These are phyloP conservation scores for Boletus patriciae DNA, from an alignment of 768 basidiomycete species.

Conservation along the genomic window DNA sequence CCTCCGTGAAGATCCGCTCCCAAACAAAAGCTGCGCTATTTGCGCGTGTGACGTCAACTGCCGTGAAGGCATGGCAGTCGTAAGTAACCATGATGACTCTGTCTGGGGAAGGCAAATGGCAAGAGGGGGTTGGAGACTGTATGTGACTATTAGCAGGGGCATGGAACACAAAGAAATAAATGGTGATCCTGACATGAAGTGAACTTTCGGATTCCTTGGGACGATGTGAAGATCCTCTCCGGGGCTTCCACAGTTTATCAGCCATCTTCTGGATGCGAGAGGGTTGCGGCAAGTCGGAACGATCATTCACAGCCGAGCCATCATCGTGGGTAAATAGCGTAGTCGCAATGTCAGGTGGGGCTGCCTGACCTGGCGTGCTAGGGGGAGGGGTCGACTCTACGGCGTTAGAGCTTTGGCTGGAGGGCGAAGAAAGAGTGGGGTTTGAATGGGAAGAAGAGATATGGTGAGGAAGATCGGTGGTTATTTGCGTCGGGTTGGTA, in stretches of 20 bases:
- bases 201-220: slow-evolving; percentile 29
- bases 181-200: slow-evolving; percentile 19
- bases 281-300: slow-evolving; percentile 29
- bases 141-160: slow-evolving; percentile 14
- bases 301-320: slow-evolving; percentile 33
- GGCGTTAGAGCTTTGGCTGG: slow-evolving; percentile 60
- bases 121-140: slow-evolving; percentile 33
- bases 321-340: slow-evolving; percentile 39
- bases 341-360: slow-evolving; percentile 42
- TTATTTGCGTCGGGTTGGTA: slow-evolving; percentile 30
- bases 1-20: slow-evolving; percentile 80
- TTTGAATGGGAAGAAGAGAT: slow-evolving; percentile 43
- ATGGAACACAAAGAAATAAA: not conserved
- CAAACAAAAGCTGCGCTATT: slow-evolving; percentile 67
- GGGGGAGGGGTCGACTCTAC: slow-evolving; percentile 73
- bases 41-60: slow-evolving; percentile 70
- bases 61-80: slow-evolving; percentile 73
- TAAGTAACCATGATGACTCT: slow-evolving; percentile 64
- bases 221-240: slow-evolving; percentile 33
- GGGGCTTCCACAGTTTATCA: slow-evolving; percentile 26
- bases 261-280: slow-evolving; percentile 36
- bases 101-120: slow-evolving; percentile 32
- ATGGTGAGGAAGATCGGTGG: slow-evolving; percentile 38
- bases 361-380: slow-evolving; percentile 56
- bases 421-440: slow-evolving; percentile 68